phyloP scores from a whole-genome alignment of 345 rosid genomes.

The Citrus mangshanensis region DNA sequence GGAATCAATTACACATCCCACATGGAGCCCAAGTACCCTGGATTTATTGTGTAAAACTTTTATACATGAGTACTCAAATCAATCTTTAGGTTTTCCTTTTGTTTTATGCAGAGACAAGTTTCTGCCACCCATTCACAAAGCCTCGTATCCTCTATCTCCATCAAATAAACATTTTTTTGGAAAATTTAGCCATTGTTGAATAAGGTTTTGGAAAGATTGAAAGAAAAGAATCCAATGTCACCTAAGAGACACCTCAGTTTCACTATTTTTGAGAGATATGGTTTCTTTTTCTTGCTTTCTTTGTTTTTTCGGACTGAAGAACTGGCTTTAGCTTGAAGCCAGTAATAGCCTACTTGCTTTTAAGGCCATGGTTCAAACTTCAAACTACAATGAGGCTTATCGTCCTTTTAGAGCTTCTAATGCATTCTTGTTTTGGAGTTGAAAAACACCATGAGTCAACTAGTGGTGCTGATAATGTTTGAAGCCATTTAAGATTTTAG shows the following conservation, averaged over 20 bases:
- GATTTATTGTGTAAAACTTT: neutral
- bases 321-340: neutral
- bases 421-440: neutral
- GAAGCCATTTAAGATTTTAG: neutral
- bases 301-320: no score
- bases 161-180: neutral
- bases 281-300: no score
- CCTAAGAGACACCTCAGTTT: neutral
- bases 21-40: neutral
- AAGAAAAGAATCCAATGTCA: neutral
- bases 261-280: neutral
- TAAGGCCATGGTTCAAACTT: neutral
- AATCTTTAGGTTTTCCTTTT: neutral
- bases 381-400: neutral
- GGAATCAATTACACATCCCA: neutral
- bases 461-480: neutral
- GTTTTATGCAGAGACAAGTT: neutral
- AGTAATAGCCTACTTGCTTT: neutral
- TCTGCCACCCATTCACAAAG: neutral
- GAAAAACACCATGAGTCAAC: neutral
- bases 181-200: neutral
- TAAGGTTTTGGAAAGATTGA: neutral
- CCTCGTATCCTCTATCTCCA: neutral
- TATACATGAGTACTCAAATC: neutral
- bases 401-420: neutral